phyloP scores from a whole-genome alignment of 495 filamentous ascomycete species.

The Annulohypoxylon nitens region DNA sequence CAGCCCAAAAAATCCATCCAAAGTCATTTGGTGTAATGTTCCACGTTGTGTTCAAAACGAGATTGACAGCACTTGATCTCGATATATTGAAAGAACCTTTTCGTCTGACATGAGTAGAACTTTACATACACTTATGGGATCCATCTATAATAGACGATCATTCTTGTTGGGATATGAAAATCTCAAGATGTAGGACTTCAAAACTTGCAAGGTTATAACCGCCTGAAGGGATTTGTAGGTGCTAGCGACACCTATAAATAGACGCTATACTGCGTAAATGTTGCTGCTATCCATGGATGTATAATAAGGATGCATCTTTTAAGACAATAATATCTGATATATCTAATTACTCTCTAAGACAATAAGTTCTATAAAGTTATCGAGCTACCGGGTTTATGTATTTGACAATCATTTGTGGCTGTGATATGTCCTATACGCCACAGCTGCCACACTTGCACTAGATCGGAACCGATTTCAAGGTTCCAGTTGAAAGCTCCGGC shows the following conservation, averaged over 20 bases:
- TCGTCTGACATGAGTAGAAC: background rate
- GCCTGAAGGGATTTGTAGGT: no score
- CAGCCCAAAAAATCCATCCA: background rate
- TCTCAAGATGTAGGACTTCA: no score
- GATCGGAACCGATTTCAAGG: background rate
- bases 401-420: background rate
- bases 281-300: no score
- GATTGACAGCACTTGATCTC: background rate
- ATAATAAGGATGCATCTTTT: no score
- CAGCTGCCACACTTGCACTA: background rate
- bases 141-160: background rate
- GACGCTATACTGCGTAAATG: no score
- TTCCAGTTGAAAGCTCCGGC: conserved; percentile 2
- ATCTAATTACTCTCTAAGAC: no score
- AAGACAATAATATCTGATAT: no score
- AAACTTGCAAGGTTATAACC: no score
- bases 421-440: no score
- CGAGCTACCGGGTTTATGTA: no score
- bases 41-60: background rate
- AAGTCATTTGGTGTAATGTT: background rate
- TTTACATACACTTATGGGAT: background rate
- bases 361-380: no score
- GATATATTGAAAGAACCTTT: background rate
- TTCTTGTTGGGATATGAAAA: background rate
- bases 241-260: no score